Percentiles rank a stretch among this genome's conserved stretches.
Evolutionary conservation across 2,329 filamentous ascomycete species (phyloP).

Genomic region (Huntiella omanensis): DNA sequence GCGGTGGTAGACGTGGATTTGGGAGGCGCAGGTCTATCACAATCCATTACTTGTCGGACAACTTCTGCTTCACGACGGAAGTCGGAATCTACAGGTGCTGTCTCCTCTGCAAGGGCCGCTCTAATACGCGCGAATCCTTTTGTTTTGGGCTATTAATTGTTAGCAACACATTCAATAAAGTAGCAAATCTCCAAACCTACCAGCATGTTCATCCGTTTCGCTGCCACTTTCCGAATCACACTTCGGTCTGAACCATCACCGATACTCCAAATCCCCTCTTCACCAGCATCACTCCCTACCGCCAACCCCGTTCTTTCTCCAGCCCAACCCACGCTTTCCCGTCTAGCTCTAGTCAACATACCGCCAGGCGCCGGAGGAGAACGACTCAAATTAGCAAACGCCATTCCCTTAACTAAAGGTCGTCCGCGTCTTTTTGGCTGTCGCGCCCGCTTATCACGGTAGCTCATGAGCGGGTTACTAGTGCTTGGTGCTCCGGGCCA

Average conservation of each 20-base stretch:
- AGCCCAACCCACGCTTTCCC: slow-evolving; percentile 80
- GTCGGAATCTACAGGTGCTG: slow-evolving; percentile 72
- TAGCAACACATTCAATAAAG: slow-evolving; percentile 14
- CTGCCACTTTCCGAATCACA: slow-evolving; percentile 68
- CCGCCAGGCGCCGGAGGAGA: slow-evolving; percentile 46
- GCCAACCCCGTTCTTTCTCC: slow-evolving; percentile 75
- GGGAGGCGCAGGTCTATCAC: slow-evolving; percentile 44
- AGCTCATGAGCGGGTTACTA: slow-evolving; percentile 51
- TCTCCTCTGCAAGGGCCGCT: slow-evolving; percentile 75
- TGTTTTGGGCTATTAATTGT: slow-evolving; percentile 58
- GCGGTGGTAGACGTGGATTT: slow-evolving; percentile 31
- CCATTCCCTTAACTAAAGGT: slow-evolving; percentile 26
- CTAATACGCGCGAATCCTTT: slow-evolving; percentile 89
- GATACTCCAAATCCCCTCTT: slow-evolving; percentile 53
- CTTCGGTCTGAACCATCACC: slow-evolving; percentile 47
- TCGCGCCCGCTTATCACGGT: slow-evolving; percentile 57
- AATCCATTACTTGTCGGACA: slow-evolving; percentile 84
- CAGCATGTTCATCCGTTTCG: slow-evolving; percentile 70
- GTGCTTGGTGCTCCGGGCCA: slow-evolving; percentile 31
- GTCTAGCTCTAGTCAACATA: slow-evolving; percentile 33
- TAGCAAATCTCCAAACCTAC: slow-evolving; percentile 30
- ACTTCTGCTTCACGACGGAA: slow-evolving; percentile 84
- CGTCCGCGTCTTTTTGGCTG: slow-evolving; percentile 38
- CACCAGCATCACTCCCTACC: slow-evolving; percentile 38
- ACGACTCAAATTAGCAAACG: slow-evolving; percentile 37